These are phyloP conservation scores for Pichia phayaonensis DNA, from an alignment of 805 yeast species.

Conservation along the genomic window DNA sequence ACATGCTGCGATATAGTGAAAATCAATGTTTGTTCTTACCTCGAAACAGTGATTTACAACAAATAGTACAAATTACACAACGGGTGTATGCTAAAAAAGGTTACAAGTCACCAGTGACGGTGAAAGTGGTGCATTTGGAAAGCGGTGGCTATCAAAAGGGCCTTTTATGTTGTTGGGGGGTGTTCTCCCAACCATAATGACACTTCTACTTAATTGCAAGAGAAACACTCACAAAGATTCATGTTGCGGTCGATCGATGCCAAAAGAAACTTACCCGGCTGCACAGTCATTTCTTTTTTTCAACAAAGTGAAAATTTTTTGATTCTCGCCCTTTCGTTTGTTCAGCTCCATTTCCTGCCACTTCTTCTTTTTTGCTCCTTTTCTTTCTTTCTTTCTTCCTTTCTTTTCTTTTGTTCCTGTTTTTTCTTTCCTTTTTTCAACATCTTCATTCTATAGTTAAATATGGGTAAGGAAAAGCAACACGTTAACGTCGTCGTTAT, in stretches of 20 bases:
- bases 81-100: neutral
- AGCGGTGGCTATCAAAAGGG: neutral
- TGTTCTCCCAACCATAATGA: neutral
- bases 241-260: neutral
- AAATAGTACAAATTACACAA: neutral
- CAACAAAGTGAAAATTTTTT: neutral
- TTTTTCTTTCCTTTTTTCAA: neutral
- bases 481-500: conserved; percentile 99
- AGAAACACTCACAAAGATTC: neutral
- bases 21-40: conserved; percentile 59
- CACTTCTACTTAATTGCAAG: no score
- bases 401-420: neutral
- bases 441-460: neutral
- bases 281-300: neutral
- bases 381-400: neutral
- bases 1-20: conserved; percentile 32
- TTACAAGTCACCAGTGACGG: neutral
- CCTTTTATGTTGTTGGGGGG: neutral
- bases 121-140: neutral
- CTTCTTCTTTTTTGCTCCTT: neutral
- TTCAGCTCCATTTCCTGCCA: neutral
- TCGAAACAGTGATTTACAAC: neutral
- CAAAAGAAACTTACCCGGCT: neutral
- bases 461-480: conserved; percentile 85
- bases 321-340: neutral